Conservation (phyloP, 2,329 filamentous ascomycete genomes). For the Didymella arachidicola region DNA sequence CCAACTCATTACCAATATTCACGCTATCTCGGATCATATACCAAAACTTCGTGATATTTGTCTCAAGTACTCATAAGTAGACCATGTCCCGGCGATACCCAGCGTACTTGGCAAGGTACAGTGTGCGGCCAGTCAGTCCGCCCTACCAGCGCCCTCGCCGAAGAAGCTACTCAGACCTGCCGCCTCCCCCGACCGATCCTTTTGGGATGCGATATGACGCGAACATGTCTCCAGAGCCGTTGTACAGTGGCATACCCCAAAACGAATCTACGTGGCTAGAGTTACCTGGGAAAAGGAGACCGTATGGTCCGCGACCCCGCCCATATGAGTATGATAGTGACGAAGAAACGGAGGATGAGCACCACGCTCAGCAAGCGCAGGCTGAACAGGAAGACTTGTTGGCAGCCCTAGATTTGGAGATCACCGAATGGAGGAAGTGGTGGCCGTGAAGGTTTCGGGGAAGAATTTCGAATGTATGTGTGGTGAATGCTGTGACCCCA, state of each 20-base stretch:
- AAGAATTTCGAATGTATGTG: not conserved
- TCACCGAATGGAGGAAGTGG: not conserved
- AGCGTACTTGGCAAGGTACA: too few species aligned
- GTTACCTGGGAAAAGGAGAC: not conserved
- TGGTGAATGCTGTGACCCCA: not conserved
- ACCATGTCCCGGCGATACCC: not conserved
- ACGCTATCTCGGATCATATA: not conserved
- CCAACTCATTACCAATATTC: too few species aligned
- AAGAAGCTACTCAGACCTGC: not conserved
- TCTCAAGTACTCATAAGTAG: not conserved
- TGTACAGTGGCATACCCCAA: not conserved
- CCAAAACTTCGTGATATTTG: not conserved
- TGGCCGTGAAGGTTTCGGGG: not conserved
- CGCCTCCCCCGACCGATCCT: not conserved
- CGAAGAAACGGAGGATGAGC: too few species aligned
- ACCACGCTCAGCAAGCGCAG: not conserved
- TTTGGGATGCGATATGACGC: not conserved
- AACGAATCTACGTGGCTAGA: not conserved
- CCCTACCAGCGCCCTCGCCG: not conserved
- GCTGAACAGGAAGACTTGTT: too few species aligned
- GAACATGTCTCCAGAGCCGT: not conserved
- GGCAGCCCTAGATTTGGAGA: too few species aligned
- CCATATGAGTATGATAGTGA: not conserved
- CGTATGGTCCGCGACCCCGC: not conserved
- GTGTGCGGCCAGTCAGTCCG: not conserved